Evolutionary conservation across 768 basidiomycete species (phyloP).

Genomic region (Rhodotorula kratochvilovae): DNA sequence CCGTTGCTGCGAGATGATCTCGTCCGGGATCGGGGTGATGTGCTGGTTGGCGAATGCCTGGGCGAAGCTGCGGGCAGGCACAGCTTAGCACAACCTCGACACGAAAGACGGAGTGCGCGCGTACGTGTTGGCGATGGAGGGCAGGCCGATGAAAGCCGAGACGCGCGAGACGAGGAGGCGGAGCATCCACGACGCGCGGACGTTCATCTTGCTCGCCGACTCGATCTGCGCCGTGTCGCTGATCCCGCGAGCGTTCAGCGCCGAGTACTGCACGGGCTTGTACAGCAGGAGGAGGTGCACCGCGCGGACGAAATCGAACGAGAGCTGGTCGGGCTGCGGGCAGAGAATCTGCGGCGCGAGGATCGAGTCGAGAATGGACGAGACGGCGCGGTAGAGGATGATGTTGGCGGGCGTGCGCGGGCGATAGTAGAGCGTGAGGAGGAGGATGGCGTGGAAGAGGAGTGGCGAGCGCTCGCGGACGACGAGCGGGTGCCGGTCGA

Average conservation of each 20-base stretch:
- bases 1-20: conserved; percentile 22
- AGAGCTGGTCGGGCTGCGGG: conserved; percentile 34
- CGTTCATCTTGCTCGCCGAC: conserved; percentile 33
- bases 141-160: conserved; percentile 26
- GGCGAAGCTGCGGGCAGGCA: conserved; percentile 13
- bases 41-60: conserved; percentile 31
- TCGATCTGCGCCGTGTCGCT: conserved; percentile 23
- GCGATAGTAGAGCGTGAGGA: conserved; percentile 36
- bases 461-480: conserved; percentile 31
- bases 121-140: conserved; percentile 23
- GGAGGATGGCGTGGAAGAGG: conserved; percentile 38
- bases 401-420: conserved; percentile 16
- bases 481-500: conserved; percentile 22
- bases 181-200: conserved; percentile 33
- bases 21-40: conserved; percentile 14
- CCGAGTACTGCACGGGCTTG: conserved; percentile 35
- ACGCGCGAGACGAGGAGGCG: conserved; percentile 20
- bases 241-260: conserved; percentile 24
- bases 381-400: conserved; percentile 25
- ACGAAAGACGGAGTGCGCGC: not conserved
- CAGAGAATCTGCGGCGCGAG: conserved; percentile 36
- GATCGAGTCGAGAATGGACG: conserved; percentile 32
- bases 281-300: conserved; percentile 31
- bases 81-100: not conserved
- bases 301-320: conserved; percentile 30